phyloP scores from a whole-genome alignment of 73 alveolate genomes.

The Tetrahymena thermophila region DNA sequence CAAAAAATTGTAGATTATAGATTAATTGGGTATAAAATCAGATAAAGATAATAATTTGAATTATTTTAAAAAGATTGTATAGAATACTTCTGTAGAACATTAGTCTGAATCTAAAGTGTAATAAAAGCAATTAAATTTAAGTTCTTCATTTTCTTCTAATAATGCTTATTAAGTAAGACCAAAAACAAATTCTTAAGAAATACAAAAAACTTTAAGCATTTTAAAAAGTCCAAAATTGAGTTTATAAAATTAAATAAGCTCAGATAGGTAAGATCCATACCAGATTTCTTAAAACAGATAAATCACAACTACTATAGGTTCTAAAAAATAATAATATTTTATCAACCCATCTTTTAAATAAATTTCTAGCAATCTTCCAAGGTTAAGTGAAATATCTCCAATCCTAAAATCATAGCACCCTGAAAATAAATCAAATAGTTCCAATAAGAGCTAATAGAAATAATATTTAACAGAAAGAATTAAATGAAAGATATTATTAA shows the following conservation, averaged over 20 bases:
- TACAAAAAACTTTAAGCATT: neutral
- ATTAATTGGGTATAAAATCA: neutral
- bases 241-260: too few relatives aligned
- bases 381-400: neutral
- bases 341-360: neutral
- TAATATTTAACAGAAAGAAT: neutral
- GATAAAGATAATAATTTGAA: neutral
- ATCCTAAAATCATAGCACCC: neutral
- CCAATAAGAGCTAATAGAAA: neutral
- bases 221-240: neutral
- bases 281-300: neutral
- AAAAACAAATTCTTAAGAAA: neutral
- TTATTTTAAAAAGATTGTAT: too few relatives aligned
- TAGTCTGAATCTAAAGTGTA: neutral
- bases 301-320: neutral
- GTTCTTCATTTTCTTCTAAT: neutral
- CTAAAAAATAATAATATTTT: neutral
- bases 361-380: neutral
- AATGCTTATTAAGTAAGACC: neutral
- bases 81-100: neutral
- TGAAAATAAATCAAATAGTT: neutral
- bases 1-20: neutral
- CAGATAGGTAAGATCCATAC: neutral
- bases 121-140: too few relatives aligned
- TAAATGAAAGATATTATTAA: neutral